A percentile compares a stretch with the other conserved stretches of the same genome.
phyloP scores from a whole-genome alignment of 306 rosid genomes.

The Trifolium fragiferum region DNA sequence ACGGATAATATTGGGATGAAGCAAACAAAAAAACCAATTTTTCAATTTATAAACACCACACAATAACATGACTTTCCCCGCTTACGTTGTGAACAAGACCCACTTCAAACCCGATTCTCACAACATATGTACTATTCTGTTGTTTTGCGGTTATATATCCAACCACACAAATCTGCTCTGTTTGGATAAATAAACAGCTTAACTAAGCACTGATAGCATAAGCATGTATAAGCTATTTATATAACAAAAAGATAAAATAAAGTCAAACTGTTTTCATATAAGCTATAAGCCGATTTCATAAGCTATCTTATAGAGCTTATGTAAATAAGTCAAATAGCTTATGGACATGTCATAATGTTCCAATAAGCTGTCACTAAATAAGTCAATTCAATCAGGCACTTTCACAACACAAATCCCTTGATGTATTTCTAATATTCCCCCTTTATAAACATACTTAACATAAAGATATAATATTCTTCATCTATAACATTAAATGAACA shows the following conservation, averaged over 20 bases:
- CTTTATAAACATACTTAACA: constrained; percentile 14
- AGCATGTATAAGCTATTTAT: background rate
- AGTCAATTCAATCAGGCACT: background rate
- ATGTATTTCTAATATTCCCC: background rate
- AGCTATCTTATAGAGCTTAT: background rate
- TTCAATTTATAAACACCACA: constrained; percentile 1
- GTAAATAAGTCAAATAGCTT: background rate
- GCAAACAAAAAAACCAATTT: constrained; percentile 9
- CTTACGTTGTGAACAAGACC: background rate
- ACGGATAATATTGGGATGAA: background rate
- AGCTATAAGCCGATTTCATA: background rate
- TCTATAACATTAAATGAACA: constrained; percentile 18
- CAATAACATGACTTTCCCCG: background rate
- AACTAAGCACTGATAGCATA: background rate
- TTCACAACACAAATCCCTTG: background rate
- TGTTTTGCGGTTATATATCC: background rate
- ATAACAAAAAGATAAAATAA: background rate
- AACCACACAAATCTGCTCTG: background rate
- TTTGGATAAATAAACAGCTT: background rate
- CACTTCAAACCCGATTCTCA: constrained; percentile 1
- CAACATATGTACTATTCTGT: background rate
- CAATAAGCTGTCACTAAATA: background rate
- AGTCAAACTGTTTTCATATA: background rate
- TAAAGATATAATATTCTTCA: constrained; percentile 9
- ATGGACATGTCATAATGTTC: background rate